phyloP scores from a whole-genome alignment of 371 early-diverging fungal genomes.

The Syncephalastrum racemosum region DNA sequence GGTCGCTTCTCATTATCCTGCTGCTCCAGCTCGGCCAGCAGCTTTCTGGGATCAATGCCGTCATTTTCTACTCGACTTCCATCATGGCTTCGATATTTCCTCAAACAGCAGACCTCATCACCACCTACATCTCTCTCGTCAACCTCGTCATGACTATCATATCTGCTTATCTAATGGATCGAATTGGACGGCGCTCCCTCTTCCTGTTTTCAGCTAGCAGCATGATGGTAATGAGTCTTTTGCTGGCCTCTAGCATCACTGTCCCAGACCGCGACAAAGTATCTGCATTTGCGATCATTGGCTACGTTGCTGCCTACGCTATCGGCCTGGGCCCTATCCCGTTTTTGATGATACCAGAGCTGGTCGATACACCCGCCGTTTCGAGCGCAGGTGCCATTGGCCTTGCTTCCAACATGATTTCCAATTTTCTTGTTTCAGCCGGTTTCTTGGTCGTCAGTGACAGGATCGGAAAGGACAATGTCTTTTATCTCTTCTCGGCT shows the following conservation, averaged over 20 bases:
- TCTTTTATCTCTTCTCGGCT: constrained; percentile 74
- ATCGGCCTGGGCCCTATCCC: constrained; percentile 90
- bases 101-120: constrained; percentile 60
- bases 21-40: constrained; percentile 81
- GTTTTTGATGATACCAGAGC: constrained; percentile 81
- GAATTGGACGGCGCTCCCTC: constrained; percentile 76
- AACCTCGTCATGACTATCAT: constrained; percentile 75
- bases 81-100: constrained; percentile 72
- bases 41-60: constrained; percentile 92
- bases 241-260: constrained; percentile 65
- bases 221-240: constrained; percentile 57
- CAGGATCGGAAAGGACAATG: constrained; percentile 61
- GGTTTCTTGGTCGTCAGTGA: constrained; percentile 62
- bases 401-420: constrained; percentile 71
- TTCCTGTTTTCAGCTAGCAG: constrained; percentile 65
- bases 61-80: constrained; percentile 84
- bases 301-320: constrained; percentile 84
- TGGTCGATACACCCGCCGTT: constrained; percentile 73
- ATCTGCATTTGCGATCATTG: constrained; percentile 68
- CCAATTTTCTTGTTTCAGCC: constrained; percentile 70
- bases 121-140: constrained; percentile 73
- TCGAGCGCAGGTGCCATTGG: constrained; percentile 73
- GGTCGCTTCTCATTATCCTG: constrained; percentile 66
- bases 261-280: constrained; percentile 42
- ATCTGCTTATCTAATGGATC: constrained; percentile 78